These are phyloP conservation scores for Lipomyces yarrowii DNA, from an alignment of 1,139 yeast genomes.

Conservation along the genomic window DNA sequence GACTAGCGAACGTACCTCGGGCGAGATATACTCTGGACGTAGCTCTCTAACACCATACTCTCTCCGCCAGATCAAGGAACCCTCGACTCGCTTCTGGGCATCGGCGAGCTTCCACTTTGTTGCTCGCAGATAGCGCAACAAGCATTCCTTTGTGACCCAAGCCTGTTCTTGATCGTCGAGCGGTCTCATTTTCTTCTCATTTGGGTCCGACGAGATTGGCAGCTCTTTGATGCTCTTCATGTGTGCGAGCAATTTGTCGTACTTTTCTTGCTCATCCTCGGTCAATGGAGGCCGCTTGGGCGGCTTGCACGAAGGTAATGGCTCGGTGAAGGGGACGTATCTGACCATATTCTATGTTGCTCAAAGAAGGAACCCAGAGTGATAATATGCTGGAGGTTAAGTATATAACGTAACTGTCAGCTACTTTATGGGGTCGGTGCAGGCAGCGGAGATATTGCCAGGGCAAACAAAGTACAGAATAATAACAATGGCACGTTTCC, in stretches of 20 bases:
- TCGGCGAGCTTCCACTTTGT: conserved; percentile 81
- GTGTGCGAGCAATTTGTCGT: conserved; percentile 58
- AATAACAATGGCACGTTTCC: too few relatives aligned
- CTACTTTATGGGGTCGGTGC: neutral
- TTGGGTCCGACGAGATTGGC: conserved; percentile 45
- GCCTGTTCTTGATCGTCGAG: conserved; percentile 68
- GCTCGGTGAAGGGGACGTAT: conserved; percentile 54
- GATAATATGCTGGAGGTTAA: neutral
- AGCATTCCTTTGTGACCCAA: conserved; percentile 90
- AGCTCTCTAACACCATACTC: conserved; percentile 75
- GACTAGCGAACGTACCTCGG: conserved; percentile 40
- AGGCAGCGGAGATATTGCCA: neutral
- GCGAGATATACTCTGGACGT: conserved; percentile 39
- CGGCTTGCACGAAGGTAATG: conserved; percentile 40
- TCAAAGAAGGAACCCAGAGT: neutral
- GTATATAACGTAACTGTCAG: neutral
- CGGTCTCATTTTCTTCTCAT: conserved; percentile 42
- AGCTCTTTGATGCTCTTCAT: conserved; percentile 54
- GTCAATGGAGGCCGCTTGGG: conserved; percentile 49
- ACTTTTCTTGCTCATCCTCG: conserved; percentile 59
- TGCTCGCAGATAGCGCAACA: conserved; percentile 84
- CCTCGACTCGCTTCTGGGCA: conserved; percentile 71
- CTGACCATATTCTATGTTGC: conserved; percentile 25
- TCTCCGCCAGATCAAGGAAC: conserved; percentile 86
- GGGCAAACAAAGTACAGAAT: neutral